These are phyloP conservation scores for Dothideomycetidae sp. DNA, from an alignment of 2,329 filamentous ascomycete genomes.

Conservation along the genomic window DNA sequence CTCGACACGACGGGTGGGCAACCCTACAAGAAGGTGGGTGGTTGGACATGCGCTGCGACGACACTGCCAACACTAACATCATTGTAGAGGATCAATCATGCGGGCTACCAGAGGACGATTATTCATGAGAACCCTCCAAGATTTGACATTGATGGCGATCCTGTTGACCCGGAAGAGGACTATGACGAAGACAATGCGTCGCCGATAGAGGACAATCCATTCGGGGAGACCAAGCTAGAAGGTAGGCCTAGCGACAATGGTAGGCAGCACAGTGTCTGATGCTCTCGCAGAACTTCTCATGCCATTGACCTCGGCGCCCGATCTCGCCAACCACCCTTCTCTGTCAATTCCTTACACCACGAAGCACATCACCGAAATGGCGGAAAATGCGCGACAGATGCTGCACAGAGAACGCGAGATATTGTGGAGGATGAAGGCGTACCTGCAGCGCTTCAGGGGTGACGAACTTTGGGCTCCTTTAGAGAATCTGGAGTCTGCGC, in stretches of 20 bases:
- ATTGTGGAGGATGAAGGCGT: conserved; percentile 58
- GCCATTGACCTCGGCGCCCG: conserved; percentile 59
- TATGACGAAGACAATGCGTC: conserved; percentile 55
- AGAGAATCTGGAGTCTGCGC: conserved; percentile 36
- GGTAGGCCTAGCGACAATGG: conserved; percentile 35
- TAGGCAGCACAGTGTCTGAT: conserved; percentile 18
- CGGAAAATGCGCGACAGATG: conserved; percentile 52
- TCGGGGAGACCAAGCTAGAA: conserved; percentile 56
- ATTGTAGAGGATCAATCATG: conserved; percentile 53
- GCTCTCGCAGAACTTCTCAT: conserved; percentile 49
- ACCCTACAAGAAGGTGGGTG: conserved; percentile 56
- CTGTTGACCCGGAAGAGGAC: conserved; percentile 41
- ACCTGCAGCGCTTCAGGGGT: conserved; percentile 59
- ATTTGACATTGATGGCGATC: conserved; percentile 59
- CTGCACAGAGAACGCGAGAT: conserved; percentile 61
- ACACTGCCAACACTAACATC: neutral
- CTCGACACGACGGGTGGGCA: conserved; percentile 52
- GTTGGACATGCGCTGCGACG: neutral
- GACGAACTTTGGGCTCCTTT: conserved; percentile 54
- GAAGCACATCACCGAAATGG: conserved; percentile 56
- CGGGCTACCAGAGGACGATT: conserved; percentile 56
- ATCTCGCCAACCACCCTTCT: conserved; percentile 59
- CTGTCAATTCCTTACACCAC: conserved; percentile 62
- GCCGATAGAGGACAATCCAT: conserved; percentile 56
- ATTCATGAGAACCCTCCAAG: conserved; percentile 59